Evolutionary conservation across 106 monocot species (phyloP).

Genomic region (Allium sativum): DNA sequence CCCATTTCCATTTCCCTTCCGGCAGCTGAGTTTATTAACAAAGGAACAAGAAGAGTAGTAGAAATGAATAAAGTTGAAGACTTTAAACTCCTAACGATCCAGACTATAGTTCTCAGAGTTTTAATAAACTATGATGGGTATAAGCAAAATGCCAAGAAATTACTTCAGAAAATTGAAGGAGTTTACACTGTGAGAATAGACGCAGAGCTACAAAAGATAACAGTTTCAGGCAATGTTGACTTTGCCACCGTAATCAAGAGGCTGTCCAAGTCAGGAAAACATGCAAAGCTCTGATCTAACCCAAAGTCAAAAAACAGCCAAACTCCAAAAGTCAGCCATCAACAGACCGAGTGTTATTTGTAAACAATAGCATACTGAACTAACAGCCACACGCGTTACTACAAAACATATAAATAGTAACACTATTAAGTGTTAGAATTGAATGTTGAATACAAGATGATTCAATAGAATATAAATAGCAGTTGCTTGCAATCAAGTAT

Average conservation of each 20-base stretch:
- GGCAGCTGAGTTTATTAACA: not conserved
- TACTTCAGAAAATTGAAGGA: slow-evolving; percentile 31
- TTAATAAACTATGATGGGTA: slow-evolving; percentile 36
- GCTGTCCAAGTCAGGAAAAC: slow-evolving; percentile 57
- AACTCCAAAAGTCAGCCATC: slow-evolving; percentile 10
- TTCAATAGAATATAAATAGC: no score
- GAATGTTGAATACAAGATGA: no score
- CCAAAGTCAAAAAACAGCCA: slow-evolving; percentile 15
- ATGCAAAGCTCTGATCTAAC: slow-evolving; percentile 50
- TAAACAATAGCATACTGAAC: no score
- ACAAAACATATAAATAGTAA: no score
- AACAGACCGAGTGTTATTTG: no score
- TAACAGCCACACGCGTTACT: no score
- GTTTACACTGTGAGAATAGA: slow-evolving; percentile 57
- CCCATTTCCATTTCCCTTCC: not conserved
- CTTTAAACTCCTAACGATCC: slow-evolving; percentile 26
- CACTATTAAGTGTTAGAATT: no score
- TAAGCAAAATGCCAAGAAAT: slow-evolving; percentile 31
- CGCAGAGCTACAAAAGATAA: slow-evolving; percentile 57
- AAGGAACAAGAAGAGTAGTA: slow-evolving; percentile 5
- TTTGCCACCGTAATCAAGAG: slow-evolving; percentile 43
- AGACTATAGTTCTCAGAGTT: slow-evolving; percentile 26
- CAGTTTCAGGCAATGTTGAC: slow-evolving; percentile 55
- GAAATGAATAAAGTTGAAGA: slow-evolving; percentile 26
- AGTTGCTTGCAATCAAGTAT: no score